Evolutionary conservation across 2,329 filamentous ascomycete genomes (phyloP).

Genomic region (Sphaerostilbella broomeana): DNA sequence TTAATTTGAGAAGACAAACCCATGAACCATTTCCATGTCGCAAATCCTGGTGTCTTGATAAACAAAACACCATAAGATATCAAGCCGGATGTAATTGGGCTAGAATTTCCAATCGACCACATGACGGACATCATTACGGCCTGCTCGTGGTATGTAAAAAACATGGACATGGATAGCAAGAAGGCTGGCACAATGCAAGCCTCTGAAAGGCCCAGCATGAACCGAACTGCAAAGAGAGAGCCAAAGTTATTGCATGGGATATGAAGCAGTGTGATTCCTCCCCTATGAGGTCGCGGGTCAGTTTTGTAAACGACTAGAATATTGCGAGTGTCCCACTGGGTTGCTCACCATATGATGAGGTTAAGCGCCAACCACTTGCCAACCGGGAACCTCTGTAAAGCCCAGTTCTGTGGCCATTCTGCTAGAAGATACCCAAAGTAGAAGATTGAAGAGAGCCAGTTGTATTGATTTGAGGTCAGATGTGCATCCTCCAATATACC

Average conservation of each 20-base stretch:
- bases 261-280: constrained; percentile 25
- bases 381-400: constrained; percentile 40
- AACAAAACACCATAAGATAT: constrained; percentile 26
- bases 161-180: constrained; percentile 26
- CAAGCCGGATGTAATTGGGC: constrained; percentile 26
- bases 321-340: neutral
- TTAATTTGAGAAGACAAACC: constrained; percentile 17
- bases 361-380: constrained; percentile 35
- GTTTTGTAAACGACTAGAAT: neutral
- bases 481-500: constrained; percentile 14
- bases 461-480: constrained; percentile 14
- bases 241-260: constrained; percentile 22
- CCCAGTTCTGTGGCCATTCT: constrained; percentile 35
- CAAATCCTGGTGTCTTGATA: constrained; percentile 29
- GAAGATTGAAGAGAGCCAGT: constrained; percentile 36
- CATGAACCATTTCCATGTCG: constrained; percentile 35
- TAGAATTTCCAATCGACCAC: constrained; percentile 33
- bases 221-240: constrained; percentile 23
- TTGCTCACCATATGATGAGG: constrained; percentile 17
- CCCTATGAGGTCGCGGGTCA: constrained; percentile 16
- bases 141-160: constrained; percentile 31
- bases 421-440: constrained; percentile 44
- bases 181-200: constrained; percentile 20
- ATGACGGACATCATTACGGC: constrained; percentile 30
- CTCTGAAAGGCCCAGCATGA: constrained; percentile 23